phyloP scores from a whole-genome alignment of 225 moss, liverwort and hornwort species.

The Physcomitrellopsis africana region DNA sequence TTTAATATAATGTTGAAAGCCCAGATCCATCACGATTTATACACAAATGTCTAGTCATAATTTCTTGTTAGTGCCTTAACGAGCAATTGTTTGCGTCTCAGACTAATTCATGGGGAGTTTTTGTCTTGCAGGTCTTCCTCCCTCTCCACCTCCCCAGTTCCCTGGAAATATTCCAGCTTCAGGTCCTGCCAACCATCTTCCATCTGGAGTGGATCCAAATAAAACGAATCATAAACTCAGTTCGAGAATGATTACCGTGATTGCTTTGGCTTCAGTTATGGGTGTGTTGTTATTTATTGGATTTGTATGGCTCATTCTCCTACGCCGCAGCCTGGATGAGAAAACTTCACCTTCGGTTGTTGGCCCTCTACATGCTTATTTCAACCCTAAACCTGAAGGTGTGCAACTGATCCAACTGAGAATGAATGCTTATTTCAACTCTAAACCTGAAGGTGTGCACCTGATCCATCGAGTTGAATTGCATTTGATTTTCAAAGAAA shows the following conservation, averaged over 20 bases:
- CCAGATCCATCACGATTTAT: neutral
- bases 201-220: conserved; percentile 38
- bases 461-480: conserved; percentile 18
- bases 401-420: conserved; percentile 53
- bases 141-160: conserved; percentile 42
- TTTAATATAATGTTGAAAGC: neutral
- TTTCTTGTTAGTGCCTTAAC: too few relatives aligned
- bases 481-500: neutral
- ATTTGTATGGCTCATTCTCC: conserved; percentile 61
- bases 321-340: conserved; percentile 46
- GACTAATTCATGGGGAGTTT: conserved; percentile 31
- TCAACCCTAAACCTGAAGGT: conserved; percentile 58
- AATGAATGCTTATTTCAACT: conserved; percentile 58
- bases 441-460: conserved; percentile 53
- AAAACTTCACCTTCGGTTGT: conserved; percentile 52
- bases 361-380: conserved; percentile 57
- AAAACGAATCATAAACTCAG: conserved; percentile 37
- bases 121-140: conserved; percentile 50
- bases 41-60: too few relatives aligned
- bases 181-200: conserved; percentile 38
- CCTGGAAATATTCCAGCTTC: conserved; percentile 31
- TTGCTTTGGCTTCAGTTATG: conserved; percentile 65
- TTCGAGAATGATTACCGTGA: conserved; percentile 62
- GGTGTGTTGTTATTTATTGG: conserved; percentile 62
- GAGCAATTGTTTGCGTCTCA: conserved; percentile 9